Conservation (phyloP, 2,329 filamentous ascomycete genomes). For the Tolypocladium paradoxum region DNA sequence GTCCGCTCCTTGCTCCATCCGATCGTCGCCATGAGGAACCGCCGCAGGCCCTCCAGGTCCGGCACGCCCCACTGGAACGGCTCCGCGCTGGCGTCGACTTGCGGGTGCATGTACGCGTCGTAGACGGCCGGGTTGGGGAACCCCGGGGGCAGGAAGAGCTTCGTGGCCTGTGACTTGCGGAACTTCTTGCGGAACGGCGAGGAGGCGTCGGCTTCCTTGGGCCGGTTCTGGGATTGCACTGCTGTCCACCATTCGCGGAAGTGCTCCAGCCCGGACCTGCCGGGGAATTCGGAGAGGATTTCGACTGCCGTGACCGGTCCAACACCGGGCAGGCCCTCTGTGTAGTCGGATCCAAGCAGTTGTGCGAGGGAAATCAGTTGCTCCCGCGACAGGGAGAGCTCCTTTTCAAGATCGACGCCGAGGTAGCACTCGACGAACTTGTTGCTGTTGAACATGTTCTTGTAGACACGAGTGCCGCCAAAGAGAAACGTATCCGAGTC, state of each 20-base stretch:
- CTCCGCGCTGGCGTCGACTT: conserved; percentile 71
- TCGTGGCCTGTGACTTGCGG: conserved; percentile 63
- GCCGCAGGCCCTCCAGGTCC: conserved; percentile 73
- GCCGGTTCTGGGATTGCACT: conserved; percentile 58
- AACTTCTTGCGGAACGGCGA: conserved; percentile 77
- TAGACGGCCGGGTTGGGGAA: conserved; percentile 75
- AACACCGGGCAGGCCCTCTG: conserved; percentile 79
- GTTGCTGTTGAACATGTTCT: conserved; percentile 99
- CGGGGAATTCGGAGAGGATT: conserved; percentile 80
- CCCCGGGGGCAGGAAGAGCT: conserved; percentile 70
- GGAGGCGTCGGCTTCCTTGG: conserved; percentile 48
- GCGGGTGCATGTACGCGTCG: conserved; percentile 74
- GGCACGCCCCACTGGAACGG: conserved; percentile 93
- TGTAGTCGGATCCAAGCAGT: conserved; percentile 88
- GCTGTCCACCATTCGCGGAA: conserved; percentile 84
- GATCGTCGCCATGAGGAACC: conserved; percentile 82
- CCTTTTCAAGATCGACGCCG: conserved; percentile 69
- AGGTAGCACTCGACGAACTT: conserved; percentile 98
- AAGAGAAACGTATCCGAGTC: conserved; percentile 96
- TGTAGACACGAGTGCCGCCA: conserved; percentile 91
- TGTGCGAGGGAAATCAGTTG: conserved; percentile 87
- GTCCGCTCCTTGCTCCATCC: conserved; percentile 88
- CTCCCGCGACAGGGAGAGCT: conserved; percentile 75
- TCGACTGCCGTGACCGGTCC: conserved; percentile 92
- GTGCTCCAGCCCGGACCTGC: conserved; percentile 47